Percentiles rank a stretch among this genome's conserved stretches.
Evolutionary conservation across 2,329 filamentous ascomycete species (phyloP).

Genomic region (Coniosporium tulheliwenetii): DNA sequence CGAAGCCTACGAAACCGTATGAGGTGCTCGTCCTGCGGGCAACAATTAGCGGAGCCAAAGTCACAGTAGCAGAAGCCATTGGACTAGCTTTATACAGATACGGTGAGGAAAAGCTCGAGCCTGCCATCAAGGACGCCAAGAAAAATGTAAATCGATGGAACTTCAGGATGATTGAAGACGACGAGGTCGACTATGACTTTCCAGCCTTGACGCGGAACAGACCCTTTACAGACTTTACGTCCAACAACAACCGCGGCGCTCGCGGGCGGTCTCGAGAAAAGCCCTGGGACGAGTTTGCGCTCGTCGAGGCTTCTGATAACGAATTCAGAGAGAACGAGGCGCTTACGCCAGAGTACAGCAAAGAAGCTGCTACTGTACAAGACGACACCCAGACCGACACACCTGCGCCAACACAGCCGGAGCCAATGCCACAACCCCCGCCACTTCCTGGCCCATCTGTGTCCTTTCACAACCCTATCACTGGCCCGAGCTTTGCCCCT

Average conservation of each 20-base stretch:
- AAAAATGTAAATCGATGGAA: conserved; percentile 72
- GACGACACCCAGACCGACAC: conserved; percentile 13
- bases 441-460: conserved; percentile 3
- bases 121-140: conserved; percentile 47
- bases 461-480: conserved; percentile 34
- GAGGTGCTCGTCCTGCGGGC: conserved; percentile 58
- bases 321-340: conserved; percentile 56
- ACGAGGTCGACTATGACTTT: conserved; percentile 75
- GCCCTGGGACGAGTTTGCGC: conserved; percentile 68
- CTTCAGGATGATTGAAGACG: conserved; percentile 68
- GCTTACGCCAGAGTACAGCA: conserved; percentile 49
- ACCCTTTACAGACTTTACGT: conserved; percentile 61
- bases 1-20: conserved; percentile 46
- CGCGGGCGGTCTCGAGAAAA: conserved; percentile 54
- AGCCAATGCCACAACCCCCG: conserved; percentile 1
- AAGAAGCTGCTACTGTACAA: conserved; percentile 24
- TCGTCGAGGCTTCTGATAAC: conserved; percentile 54
- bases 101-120: conserved; percentile 59
- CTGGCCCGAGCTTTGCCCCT: conserved; percentile 30
- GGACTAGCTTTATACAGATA: conserved; percentile 67
- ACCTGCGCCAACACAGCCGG: conserved; percentile 10
- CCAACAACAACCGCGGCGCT: conserved; percentile 56
- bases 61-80: conserved; percentile 68
- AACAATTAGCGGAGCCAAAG: conserved; percentile 52
- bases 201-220: conserved; percentile 61